Conservation (phyloP, 1,284 basidiomycete genomes). For the Irpex rosettiformis region DNA sequence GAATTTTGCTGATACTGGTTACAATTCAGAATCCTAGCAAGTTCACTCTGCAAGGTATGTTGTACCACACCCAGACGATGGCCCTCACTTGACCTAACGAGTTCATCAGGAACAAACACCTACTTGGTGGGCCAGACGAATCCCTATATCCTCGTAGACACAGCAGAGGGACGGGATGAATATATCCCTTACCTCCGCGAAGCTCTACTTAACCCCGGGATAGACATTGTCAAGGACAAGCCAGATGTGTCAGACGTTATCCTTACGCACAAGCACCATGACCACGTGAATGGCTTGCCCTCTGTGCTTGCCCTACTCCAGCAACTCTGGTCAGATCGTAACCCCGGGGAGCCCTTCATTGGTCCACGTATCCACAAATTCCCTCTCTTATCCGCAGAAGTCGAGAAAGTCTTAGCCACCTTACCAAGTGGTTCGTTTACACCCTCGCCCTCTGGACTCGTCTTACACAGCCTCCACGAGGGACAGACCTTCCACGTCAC, state of each 20-base stretch:
- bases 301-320: constrained; percentile 68
- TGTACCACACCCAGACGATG: not conserved
- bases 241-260: constrained; percentile 80
- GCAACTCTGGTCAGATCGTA: constrained; percentile 50
- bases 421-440: constrained; percentile 43
- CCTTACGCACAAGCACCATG: constrained; percentile 87
- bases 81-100: not conserved
- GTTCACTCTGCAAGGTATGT: constrained; percentile 85
- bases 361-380: constrained; percentile 75
- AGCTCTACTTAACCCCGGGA: constrained; percentile 43
- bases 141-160: constrained; percentile 83
- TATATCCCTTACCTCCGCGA: constrained; percentile 70
- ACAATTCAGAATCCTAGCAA: constrained; percentile 83
- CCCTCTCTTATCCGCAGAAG: constrained; percentile 35
- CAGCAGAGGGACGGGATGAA: constrained; percentile 73
- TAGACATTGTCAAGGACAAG: constrained; percentile 29
- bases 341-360: constrained; percentile 38
- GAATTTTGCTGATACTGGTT: not conserved
- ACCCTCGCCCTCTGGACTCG: constrained; percentile 35
- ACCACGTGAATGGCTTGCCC: constrained; percentile 81
- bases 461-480: constrained; percentile 57
- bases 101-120: constrained; percentile 76
- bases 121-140: constrained; percentile 76
- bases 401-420: constrained; percentile 40
- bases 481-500: constrained; percentile 43